phyloP scores from a whole-genome alignment of 140 eudicot genomes.

The Flaveria floridana region DNA sequence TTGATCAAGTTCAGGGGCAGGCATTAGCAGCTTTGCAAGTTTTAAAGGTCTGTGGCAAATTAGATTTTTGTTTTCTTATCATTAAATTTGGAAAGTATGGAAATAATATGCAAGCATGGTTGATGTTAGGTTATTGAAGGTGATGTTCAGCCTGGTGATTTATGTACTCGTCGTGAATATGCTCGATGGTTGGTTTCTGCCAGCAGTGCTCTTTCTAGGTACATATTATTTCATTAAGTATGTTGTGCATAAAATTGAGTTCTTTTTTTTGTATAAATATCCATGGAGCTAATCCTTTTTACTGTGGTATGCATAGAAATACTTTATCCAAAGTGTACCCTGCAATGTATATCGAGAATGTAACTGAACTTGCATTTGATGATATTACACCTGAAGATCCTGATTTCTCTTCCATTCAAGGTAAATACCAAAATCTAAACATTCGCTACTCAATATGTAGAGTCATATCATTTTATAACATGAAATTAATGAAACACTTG shows the following conservation, averaged over 20 bases:
- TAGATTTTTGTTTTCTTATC: background rate
- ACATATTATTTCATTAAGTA: constrained; percentile 9
- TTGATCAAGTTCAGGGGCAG: constrained; percentile 88
- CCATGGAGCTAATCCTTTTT: constrained; percentile 1
- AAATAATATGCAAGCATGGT: constrained; percentile 22
- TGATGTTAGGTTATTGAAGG: constrained; percentile 69
- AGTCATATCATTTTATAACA: background rate
- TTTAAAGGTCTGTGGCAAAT: constrained; percentile 55
- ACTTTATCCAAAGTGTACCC: constrained; percentile 92
- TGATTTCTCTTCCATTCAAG: constrained; percentile 92
- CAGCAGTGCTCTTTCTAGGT: constrained; percentile 96
- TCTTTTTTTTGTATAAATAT: background rate
- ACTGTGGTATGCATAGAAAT: constrained; percentile 44
- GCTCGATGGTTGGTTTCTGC: constrained; percentile 98
- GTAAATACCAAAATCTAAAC: constrained; percentile 33
- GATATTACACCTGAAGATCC: constrained; percentile 95
- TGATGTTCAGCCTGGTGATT: constrained; percentile 88
- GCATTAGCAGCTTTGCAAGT: constrained; percentile 93
- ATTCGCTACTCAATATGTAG: constrained; percentile 19
- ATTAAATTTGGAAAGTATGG: constrained; percentile 7
- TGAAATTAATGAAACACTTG: constrained; percentile 24
- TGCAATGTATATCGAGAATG: constrained; percentile 91
- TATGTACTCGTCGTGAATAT: constrained; percentile 95
- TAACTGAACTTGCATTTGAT: constrained; percentile 93
- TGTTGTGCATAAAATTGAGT: background rate